A percentile compares a stretch with the other conserved stretches of the same genome.
Conservation (phyloP, 192 early-diverging fungal genomes). For the Cladochytrium replicatum region DNA sequence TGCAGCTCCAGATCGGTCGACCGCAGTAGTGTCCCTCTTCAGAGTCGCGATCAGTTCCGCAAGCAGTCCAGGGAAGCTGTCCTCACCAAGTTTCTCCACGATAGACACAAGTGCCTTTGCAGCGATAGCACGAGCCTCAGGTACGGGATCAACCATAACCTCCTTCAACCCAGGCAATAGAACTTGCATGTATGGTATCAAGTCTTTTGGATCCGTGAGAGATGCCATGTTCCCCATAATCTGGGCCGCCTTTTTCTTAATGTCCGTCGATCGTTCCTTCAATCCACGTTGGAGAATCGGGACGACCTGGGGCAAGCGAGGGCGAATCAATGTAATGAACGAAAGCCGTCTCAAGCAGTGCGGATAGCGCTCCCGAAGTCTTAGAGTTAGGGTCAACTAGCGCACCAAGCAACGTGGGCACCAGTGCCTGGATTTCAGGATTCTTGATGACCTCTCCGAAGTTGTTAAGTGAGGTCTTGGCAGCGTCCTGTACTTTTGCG, state of each 20-base stretch:
- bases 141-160: constrained; percentile 91
- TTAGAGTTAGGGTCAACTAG: constrained; percentile 80
- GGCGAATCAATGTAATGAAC: constrained; percentile 98
- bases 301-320: constrained; percentile 84
- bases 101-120: constrained; percentile 89
- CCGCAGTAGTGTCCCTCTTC: constrained; percentile 79
- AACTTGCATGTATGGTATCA: constrained; percentile 75
- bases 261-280: constrained; percentile 74
- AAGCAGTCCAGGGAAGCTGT: constrained; percentile 86
- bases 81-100: constrained; percentile 85
- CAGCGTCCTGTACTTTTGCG: constrained; percentile 77
- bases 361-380: constrained; percentile 69
- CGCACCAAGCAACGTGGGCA: constrained; percentile 75
- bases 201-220: constrained; percentile 82
- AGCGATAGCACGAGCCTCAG: constrained; percentile 85
- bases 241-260: constrained; percentile 92
- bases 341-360: constrained; percentile 88
- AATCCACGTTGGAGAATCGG: constrained; percentile 91
- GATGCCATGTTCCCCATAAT: constrained; percentile 98
- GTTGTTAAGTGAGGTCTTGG: constrained; percentile 66
- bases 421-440: constrained; percentile 90
- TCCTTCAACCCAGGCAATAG: constrained; percentile 83
- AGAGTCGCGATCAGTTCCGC: constrained; percentile 76
- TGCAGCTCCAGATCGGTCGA: constrained; percentile 92
- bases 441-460: constrained; percentile 97